Evolutionary conservation across 306 rosid species (phyloP), one percentile per base, ranked within the genome.

Genomic region (Calophaca sinica): DNA sequence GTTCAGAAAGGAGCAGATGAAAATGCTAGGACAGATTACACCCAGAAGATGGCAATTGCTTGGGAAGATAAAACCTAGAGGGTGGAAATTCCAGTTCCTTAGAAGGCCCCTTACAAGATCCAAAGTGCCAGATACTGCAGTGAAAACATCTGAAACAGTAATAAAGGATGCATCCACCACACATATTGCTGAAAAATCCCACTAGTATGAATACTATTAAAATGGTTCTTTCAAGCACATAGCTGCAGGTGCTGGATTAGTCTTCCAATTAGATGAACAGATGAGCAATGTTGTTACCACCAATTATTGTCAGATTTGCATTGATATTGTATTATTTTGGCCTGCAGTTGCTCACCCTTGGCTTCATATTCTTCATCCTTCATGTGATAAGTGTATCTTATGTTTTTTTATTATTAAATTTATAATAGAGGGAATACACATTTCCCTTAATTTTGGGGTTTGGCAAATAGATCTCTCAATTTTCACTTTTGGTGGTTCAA

Each of bases 1-100:
- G 78, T 81, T 92, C 66, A 85, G 86, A 85, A 89, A 76, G 84
- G 99, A 96, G 85, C 98, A 96, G 82, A 86, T 83, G 97, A 92
- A 89, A 82, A 33, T 90, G 88, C 77, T 96, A 46, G 99, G 97
- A 75, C 92, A 79, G 79, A 53, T 74, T 51, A 87, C 74, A 76
- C 96, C 99, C 11, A 83, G 76, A 84, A 88, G 84, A 74, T 92
- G 92, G 97, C 87, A 86, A 68, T 76, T 90, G 68, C 92, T 86
- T 67, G 87, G 88, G 50, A 78, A 71, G 64, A 83, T 92, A 68
- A 85, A 89, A 68, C 86, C 94, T 68, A 77, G 82, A 82, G 88
- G 79, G 6, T 78, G 82, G 92, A 81, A 86, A 68, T 80, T 94
- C 49, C 85, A 83, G 63, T 84, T 86, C 70, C 91, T 89, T 15